Conservation (phyloP, 108 stramenopile species). For the Schizochytrium sp. region DNA sequence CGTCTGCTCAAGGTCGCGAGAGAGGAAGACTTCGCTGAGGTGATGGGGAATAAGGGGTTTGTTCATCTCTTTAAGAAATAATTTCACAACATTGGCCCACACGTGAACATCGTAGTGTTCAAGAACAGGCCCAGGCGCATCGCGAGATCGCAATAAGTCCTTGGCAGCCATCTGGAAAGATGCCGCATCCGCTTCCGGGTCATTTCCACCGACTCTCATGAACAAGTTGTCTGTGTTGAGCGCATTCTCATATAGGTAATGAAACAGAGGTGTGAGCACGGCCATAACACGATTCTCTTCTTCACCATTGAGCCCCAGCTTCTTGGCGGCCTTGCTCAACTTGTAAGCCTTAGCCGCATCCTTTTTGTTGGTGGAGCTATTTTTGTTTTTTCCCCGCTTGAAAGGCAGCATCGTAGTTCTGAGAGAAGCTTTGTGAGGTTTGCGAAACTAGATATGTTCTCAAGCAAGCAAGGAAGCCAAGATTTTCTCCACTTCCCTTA, state of each 20-base stretch:
- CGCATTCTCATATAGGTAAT: neutral
- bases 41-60: slow-evolving; percentile 19
- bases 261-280: neutral
- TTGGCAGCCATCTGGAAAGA: slow-evolving; percentile 40
- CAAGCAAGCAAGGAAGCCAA: no score
- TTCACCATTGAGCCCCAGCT: slow-evolving; percentile 57
- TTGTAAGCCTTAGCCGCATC: neutral
- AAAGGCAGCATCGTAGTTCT: neutral
- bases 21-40: neutral
- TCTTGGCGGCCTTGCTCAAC: neutral
- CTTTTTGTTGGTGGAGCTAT: neutral
- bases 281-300: neutral
- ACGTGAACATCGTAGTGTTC: neutral
- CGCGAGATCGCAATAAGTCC: neutral
- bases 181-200: neutral
- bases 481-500: no score
- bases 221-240: slow-evolving; percentile 21
- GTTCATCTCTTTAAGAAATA: slow-evolving; percentile 36
- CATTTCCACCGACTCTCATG: neutral
- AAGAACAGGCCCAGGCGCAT: neutral
- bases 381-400: slow-evolving; percentile 1
- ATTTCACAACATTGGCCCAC: slow-evolving; percentile 29
- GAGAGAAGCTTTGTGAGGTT: no score
- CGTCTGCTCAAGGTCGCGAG: neutral
- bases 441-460: no score